Evolutionary conservation across 257 asterid species (phyloP).

Genomic region (Orobanche coerulescens): DNA sequence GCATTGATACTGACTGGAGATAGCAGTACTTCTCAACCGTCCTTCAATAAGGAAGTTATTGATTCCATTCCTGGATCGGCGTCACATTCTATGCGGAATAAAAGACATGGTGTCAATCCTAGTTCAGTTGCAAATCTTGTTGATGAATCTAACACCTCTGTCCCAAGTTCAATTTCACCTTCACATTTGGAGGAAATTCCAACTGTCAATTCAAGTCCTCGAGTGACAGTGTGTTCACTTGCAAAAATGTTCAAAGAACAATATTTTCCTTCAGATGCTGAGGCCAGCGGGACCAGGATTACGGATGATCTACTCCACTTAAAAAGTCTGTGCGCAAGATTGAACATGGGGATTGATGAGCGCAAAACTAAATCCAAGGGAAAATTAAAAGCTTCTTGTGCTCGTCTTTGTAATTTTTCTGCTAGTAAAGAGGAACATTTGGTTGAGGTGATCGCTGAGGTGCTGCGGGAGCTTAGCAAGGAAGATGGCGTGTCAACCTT

Average conservation of each 20-base stretch:
- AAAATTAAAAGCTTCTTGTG: slow-evolving; percentile 47
- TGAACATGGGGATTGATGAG: slow-evolving; percentile 46
- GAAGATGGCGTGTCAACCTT: slow-evolving; percentile 82
- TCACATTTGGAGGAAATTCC: slow-evolving; percentile 40
- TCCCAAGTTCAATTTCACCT: slow-evolving; percentile 35
- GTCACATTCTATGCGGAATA: slow-evolving; percentile 57
- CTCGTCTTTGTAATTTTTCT: slow-evolving; percentile 38
- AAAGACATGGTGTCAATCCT: slow-evolving; percentile 45
- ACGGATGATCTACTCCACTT: slow-evolving; percentile 63
- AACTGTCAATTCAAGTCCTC: slow-evolving; percentile 39
- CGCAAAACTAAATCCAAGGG: slow-evolving; percentile 55
- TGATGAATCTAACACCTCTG: slow-evolving; percentile 39
- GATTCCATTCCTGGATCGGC: slow-evolving; percentile 56
- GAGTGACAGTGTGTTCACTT: slow-evolving; percentile 47
- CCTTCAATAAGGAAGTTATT: slow-evolving; percentile 46
- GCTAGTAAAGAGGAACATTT: slow-evolving; percentile 47
- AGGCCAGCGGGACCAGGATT: slow-evolving; percentile 45
- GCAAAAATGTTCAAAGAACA: slow-evolving; percentile 75
- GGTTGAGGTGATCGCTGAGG: slow-evolving; percentile 53
- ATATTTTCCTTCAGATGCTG: slow-evolving; percentile 54
- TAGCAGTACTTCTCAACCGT: slow-evolving; percentile 32
- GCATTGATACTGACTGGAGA: slow-evolving; percentile 42
- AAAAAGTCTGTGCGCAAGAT: slow-evolving; percentile 58
- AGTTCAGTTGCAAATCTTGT: slow-evolving; percentile 37
- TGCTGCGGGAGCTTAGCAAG: slow-evolving; percentile 64